Conservation (phyloP, 148 eudicot genomes). For the Talinum fruticosum region DNA sequence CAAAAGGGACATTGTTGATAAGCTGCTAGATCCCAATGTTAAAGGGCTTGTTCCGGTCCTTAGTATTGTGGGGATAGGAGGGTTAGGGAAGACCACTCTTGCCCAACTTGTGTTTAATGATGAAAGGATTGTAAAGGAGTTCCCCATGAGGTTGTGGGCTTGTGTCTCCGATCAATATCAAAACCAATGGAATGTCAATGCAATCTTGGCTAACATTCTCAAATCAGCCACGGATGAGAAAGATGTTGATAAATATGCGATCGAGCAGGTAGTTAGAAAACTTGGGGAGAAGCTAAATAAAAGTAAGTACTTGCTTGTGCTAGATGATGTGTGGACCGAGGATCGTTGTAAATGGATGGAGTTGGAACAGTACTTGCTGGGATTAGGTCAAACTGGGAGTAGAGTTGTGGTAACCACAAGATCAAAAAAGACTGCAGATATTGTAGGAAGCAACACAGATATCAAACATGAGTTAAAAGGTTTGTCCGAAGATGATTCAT, state of each 20-base stretch:
- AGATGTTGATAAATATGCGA: background rate
- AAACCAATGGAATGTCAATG: slow-evolving; percentile 9
- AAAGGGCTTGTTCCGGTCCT: background rate
- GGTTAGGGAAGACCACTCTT: slow-evolving; percentile 34
- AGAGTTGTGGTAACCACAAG: slow-evolving; percentile 21
- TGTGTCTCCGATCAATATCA: slow-evolving; percentile 22
- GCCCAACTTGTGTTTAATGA: slow-evolving; percentile 22
- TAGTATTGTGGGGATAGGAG: slow-evolving; percentile 31
- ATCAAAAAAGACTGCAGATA: background rate
- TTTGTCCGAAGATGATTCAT: background rate
- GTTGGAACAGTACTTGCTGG: slow-evolving; percentile 15
- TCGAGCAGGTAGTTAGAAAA: background rate
- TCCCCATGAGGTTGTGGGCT: slow-evolving; percentile 14
- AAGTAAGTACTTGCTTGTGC: slow-evolving; percentile 23
- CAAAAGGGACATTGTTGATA: background rate
- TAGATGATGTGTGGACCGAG: slow-evolving; percentile 35
- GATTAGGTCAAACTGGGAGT: slow-evolving; percentile 8
- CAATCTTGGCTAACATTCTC: slow-evolving; percentile 19
- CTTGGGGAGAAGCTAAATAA: background rate
- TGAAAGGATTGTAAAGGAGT: background rate
- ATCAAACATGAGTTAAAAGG: background rate
- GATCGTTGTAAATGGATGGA: slow-evolving; percentile 7
- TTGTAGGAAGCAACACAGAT: background rate
- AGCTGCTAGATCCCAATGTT: slow-evolving; percentile 11
- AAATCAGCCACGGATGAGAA: background rate